Conservation (phyloP, 129 eudicot genomes). For the Saposhnikovia divaricata region DNA sequence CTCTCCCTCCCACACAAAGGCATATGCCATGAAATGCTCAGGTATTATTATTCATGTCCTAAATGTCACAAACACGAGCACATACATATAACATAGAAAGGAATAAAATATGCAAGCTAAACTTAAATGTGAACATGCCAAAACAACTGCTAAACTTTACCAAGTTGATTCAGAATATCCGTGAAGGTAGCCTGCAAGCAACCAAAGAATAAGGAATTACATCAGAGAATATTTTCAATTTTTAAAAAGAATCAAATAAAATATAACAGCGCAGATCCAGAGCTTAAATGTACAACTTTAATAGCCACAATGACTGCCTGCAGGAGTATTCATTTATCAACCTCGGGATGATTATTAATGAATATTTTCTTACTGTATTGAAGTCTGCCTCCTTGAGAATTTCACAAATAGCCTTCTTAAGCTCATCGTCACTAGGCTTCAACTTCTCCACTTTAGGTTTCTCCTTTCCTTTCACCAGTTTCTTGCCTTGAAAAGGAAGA, state of each 20-base stretch:
- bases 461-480: constrained; percentile 55
- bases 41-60: too few relatives aligned
- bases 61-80: background rate
- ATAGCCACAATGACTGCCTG: background rate
- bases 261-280: background rate
- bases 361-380: constrained; percentile 64
- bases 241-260: background rate
- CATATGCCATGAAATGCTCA: background rate
- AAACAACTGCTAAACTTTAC: constrained; percentile 25
- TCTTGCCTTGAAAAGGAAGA: constrained; percentile 48
- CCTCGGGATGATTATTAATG: background rate
- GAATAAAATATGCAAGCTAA: background rate
- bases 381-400: constrained; percentile 92
- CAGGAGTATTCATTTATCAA: background rate
- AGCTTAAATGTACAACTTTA: background rate
- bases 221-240: background rate
- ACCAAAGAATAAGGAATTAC: constrained; percentile 3
- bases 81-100: background rate
- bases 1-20: background rate
- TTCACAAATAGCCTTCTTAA: constrained; percentile 65
- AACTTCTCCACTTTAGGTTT: constrained; percentile 50
- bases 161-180: constrained; percentile 87
- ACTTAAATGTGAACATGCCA: background rate
- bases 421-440: constrained; percentile 64
- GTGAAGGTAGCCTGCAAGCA: constrained; percentile 93